Evolutionary conservation across 208 protist species (phyloP), one percentile per base, ranked within the genome.

Genomic region (Leishmania tarentolae): DNA sequence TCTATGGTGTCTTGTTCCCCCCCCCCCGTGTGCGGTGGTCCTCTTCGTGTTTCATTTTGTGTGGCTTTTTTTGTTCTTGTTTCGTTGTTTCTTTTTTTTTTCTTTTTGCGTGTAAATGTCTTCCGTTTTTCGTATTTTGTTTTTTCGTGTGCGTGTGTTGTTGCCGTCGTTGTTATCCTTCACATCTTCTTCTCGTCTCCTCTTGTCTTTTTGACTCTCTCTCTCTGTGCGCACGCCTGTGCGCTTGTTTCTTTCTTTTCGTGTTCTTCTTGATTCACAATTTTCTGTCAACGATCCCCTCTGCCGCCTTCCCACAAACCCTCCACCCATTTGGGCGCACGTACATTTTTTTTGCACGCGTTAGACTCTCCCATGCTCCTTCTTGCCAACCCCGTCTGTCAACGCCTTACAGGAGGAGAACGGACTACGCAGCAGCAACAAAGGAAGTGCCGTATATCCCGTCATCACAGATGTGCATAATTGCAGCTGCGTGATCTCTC

Each of bases 221-320:
- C 35, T 28, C n/a, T 68, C n/a, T 40, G 65, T 44, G 37, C 37
- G 35, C 37, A 35, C 37, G 17, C 37, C n/a, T 44, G 6, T 8
- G 35, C 31, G 17, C 37, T 15, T 66, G 17, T 44, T 24, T 70
- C 35, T 44, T 17, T 70, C 28, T 19, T 4, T 70, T 19, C 35
- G 15, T 70, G 19, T 70, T 7, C 65, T 4, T 35, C 2, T 35
- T 46, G 35, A 15, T 15, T n/a, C 65, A 31, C 65, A 70, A n/a
- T 19, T 44, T 42, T 70, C 35, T 70, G 21, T 7, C 35, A 70
- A 42, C 17, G 65, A 70, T 24, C 24, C 65, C 0, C 24, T 70
- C 65, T 70, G 65, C 35, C 65, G 35, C 65, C 65, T 70, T 70
- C 35, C 21, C 65, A 70, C 65, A 31, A 70, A 35, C 35, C 65